Percentiles rank a stretch among this genome's conserved stretches.
These are phyloP conservation scores for Yamadazyma scolyti DNA, from an alignment of 805 yeast genomes.

Conservation along the genomic window DNA sequence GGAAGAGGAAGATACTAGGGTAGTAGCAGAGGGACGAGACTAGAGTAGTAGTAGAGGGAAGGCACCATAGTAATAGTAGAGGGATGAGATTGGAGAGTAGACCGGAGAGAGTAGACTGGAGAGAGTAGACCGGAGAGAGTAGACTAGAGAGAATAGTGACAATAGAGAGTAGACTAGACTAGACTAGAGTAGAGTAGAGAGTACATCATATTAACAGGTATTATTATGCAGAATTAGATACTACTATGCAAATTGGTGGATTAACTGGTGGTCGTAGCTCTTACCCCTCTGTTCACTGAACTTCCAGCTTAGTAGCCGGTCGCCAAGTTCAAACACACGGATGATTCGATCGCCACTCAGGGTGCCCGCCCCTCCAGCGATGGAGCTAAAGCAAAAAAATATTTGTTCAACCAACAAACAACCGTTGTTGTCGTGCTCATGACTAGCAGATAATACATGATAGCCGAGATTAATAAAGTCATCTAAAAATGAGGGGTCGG, in stretches of 20 bases:
- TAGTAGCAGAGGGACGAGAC: too few relatives aligned
- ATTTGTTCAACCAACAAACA: slow-evolving; percentile 18
- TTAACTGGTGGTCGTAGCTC: slow-evolving; percentile 27
- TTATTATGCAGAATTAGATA: too few relatives aligned
- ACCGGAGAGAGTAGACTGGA: too few relatives aligned
- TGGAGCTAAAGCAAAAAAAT: slow-evolving; percentile 39
- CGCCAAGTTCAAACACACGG: slow-evolving; percentile 31
- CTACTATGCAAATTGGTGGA: slow-evolving; percentile 11
- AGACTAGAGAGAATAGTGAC: too few relatives aligned
- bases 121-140: too few relatives aligned
- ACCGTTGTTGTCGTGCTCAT: slow-evolving; percentile 43
- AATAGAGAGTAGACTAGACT: too few relatives aligned
- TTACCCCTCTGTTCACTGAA: slow-evolving; percentile 19
- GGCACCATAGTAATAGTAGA: too few relatives aligned
- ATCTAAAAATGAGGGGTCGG: slow-evolving; percentile 25
- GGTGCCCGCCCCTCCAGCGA: slow-evolving; percentile 36
- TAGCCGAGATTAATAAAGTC: slow-evolving; percentile 35
- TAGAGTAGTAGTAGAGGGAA: too few relatives aligned
- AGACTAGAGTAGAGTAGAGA: too few relatives aligned
- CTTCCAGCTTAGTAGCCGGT: slow-evolving; percentile 36
- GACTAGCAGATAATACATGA: slow-evolving; percentile 37
- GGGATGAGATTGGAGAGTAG: too few relatives aligned
- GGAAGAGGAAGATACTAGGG: too few relatives aligned
- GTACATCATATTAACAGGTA: too few relatives aligned
- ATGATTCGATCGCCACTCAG: slow-evolving; percentile 27